A percentile compares a stretch with the other conserved stretches of the same genome.
These are phyloP conservation scores for Bathelium albidoporum DNA, from an alignment of 495 filamentous ascomycete species.

Conservation along the genomic window DNA sequence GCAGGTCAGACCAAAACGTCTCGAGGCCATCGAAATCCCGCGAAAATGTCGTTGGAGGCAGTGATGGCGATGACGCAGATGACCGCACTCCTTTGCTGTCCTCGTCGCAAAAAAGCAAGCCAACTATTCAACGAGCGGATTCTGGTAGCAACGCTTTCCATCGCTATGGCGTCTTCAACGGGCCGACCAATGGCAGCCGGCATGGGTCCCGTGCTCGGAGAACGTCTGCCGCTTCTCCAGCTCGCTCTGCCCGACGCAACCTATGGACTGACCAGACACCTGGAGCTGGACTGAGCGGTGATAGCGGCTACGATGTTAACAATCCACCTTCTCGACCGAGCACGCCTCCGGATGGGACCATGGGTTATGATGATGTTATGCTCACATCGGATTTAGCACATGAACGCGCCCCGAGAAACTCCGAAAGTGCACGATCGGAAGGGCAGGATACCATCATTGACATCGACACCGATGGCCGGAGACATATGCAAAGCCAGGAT, in stretches of 20 bases:
- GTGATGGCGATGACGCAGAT: slow-evolving; percentile 19
- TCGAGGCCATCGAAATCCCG: slow-evolving; percentile 3
- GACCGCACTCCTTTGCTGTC: slow-evolving; percentile 28
- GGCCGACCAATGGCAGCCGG: slow-evolving; percentile 10
- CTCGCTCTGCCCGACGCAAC: slow-evolving; percentile 12
- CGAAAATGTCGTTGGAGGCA: slow-evolving; percentile 12
- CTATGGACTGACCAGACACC: slow-evolving; percentile 18
- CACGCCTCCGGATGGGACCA: slow-evolving; percentile 52
- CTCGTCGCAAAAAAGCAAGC: slow-evolving; percentile 12
- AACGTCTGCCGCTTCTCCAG: slow-evolving; percentile 9
- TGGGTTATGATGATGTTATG: slow-evolving; percentile 73
- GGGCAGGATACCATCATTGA: slow-evolving; percentile 46
- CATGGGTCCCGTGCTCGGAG: slow-evolving; percentile 9
- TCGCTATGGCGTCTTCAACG: slow-evolving; percentile 19
- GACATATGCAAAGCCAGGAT: slow-evolving; percentile 36
- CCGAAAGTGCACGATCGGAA: slow-evolving; percentile 21
- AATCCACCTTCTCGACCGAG: slow-evolving; percentile 91
- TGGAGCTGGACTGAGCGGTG: slow-evolving; percentile 25
- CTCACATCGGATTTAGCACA: slow-evolving; percentile 48
- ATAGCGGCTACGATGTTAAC: slow-evolving; percentile 64
- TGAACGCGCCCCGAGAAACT: slow-evolving; percentile 30
- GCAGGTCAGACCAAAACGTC: not conserved
- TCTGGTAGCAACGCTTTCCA: slow-evolving; percentile 4
- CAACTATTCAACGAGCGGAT: slow-evolving; percentile 9
- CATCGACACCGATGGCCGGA: slow-evolving; percentile 42